These are phyloP conservation scores for Rhododendron griersonianum DNA, from an alignment of 148 eudicot species.

Conservation along the genomic window DNA sequence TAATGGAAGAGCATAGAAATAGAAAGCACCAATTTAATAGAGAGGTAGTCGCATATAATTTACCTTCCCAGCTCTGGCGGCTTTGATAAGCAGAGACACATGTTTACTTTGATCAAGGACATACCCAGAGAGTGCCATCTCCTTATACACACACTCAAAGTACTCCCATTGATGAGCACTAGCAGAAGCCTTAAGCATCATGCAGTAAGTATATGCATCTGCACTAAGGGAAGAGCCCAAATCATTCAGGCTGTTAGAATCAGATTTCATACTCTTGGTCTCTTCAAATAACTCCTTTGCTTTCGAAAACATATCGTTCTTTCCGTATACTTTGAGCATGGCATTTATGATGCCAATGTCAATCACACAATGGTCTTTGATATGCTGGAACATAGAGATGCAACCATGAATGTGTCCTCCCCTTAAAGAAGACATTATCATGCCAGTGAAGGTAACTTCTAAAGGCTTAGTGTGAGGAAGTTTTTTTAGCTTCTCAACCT, in stretches of 20 bases:
- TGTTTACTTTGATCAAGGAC: constrained; percentile 61
- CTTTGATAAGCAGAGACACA: constrained; percentile 59
- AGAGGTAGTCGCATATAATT: not conserved
- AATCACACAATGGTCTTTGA: constrained; percentile 44
- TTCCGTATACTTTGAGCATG: constrained; percentile 81
- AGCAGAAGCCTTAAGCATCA: constrained; percentile 78
- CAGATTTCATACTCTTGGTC: constrained; percentile 28
- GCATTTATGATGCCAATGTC: constrained; percentile 76
- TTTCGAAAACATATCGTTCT: constrained; percentile 75
- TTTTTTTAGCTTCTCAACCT: constrained; percentile 71
- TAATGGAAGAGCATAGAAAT: not conserved
- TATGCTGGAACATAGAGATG: constrained; percentile 52
- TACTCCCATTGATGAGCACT: constrained; percentile 88
- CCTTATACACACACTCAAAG: constrained; percentile 83
- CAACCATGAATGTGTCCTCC: constrained; percentile 70
- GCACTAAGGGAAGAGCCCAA: constrained; percentile 35
- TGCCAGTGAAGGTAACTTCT: constrained; percentile 80
- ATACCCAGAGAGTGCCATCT: constrained; percentile 68
- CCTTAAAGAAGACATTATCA: constrained; percentile 71
- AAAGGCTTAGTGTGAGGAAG: constrained; percentile 57
- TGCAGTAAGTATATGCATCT: constrained; percentile 58
- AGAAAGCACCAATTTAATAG: not conserved
- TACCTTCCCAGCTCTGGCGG: constrained; percentile 91
- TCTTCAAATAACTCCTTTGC: constrained; percentile 78
- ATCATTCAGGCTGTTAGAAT: constrained; percentile 20